Evolutionary conservation across 2,329 filamentous ascomycete genomes (phyloP).

Genomic region (Xylariales sp.): DNA sequence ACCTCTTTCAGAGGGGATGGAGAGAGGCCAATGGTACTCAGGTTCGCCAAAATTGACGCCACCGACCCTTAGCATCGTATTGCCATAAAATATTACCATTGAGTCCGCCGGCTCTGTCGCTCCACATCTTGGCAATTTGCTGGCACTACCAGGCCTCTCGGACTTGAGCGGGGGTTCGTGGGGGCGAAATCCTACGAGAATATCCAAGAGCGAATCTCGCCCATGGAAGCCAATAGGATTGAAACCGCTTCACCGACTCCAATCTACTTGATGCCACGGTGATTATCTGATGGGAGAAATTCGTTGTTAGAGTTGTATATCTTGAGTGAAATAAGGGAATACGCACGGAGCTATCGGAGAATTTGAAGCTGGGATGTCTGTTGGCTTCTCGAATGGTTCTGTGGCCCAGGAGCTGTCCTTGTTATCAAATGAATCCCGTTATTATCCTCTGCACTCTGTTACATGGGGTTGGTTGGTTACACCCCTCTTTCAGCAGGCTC

Average conservation of each 20-base stretch:
- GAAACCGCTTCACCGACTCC: conserved; percentile 31
- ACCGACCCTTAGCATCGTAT: conserved; percentile 22
- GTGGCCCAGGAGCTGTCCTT: conserved; percentile 22
- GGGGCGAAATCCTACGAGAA: conserved; percentile 46
- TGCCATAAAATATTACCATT: conserved; percentile 22
- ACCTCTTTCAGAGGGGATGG: neutral
- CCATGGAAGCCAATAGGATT: conserved; percentile 29
- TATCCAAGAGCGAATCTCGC: conserved; percentile 18
- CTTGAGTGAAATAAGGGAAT: conserved; percentile 27
- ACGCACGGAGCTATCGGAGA: conserved; percentile 4
- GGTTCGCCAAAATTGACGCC: conserved; percentile 18
- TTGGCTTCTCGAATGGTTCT: conserved; percentile 33
- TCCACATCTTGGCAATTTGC: conserved; percentile 38
- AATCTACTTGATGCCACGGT: conserved; percentile 27
- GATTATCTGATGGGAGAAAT: conserved; percentile 27
- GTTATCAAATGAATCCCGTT: conserved; percentile 29
- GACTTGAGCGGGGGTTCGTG: conserved; percentile 43
- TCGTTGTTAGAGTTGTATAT: conserved; percentile 21
- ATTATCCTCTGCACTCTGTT: conserved; percentile 28
- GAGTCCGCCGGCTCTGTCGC: conserved; percentile 23
- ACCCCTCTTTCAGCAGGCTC: conserved; percentile 27
- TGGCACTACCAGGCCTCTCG: conserved; percentile 36
- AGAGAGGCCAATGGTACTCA: conserved; percentile 7
- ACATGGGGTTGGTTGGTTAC: conserved; percentile 17
- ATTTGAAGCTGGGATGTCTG: conserved; percentile 20